Conservation (phyloP, 2,329 filamentous ascomycete genomes). For the Raffaelea ambrosiae region DNA sequence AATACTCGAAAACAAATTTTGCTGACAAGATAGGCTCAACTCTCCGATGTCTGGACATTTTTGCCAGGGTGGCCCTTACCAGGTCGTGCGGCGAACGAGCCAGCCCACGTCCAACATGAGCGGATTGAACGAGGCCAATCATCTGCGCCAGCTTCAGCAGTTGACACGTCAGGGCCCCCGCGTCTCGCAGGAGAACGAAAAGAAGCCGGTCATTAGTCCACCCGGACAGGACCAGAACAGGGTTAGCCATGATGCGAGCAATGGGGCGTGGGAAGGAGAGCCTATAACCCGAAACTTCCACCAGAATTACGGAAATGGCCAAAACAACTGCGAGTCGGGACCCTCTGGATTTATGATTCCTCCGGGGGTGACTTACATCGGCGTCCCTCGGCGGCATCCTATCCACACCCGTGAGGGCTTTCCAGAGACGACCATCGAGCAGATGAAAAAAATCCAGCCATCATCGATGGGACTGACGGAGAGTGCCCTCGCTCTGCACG, state of each 20-base stretch:
- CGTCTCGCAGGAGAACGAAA: no score
- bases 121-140: no score
- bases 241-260: not conserved
- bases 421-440: no score
- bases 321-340: not conserved
- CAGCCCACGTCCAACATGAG: no score
- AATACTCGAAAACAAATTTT: no score
- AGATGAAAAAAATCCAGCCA: no score
- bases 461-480: not conserved
- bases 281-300: not conserved
- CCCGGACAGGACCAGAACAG: not conserved
- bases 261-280: not conserved
- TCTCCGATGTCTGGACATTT: no score
- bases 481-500: not conserved
- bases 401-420: no score
- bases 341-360: slow-evolving; percentile 1
- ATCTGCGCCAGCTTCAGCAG: not conserved
- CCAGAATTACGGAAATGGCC: no score
- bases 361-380: not conserved
- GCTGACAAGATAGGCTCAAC: no score
- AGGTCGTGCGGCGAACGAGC: no score
- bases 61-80: no score
- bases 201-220: not conserved
- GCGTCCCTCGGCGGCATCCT: not conserved
- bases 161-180: not conserved